phyloP scores from a whole-genome alignment of 495 filamentous ascomycete species.

The Neurospora sp. region DNA sequence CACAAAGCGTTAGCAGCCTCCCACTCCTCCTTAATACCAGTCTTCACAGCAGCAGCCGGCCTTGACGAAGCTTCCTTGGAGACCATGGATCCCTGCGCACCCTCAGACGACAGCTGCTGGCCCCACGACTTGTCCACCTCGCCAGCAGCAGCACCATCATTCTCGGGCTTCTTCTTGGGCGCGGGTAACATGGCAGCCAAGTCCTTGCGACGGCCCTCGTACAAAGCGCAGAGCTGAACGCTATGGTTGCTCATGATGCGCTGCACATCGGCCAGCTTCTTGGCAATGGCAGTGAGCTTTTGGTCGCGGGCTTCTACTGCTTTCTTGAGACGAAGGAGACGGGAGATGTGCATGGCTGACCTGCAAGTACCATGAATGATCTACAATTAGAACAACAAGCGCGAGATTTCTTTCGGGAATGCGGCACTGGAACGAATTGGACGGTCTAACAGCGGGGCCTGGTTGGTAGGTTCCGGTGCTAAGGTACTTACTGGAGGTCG shows the following conservation, averaged over 20 bases:
- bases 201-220: constrained; percentile 14
- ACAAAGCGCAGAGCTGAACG: constrained; percentile 15
- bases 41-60: background rate
- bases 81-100: background rate
- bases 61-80: background rate
- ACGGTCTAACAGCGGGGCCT: background rate
- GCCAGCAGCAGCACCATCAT: background rate
- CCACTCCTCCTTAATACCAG: background rate
- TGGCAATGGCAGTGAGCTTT: constrained; percentile 9
- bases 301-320: constrained; percentile 17
- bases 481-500: constrained; percentile 8
- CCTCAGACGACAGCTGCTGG: background rate
- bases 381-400: background rate
- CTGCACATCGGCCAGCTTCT: constrained; percentile 14
- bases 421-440: background rate
- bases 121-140: background rate
- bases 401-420: background rate
- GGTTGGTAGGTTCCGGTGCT: background rate
- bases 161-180: background rate
- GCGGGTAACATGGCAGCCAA: constrained; percentile 1
- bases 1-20: background rate
- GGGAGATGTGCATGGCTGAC: background rate
- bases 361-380: background rate
- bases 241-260: constrained; percentile 14
- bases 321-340: constrained; percentile 6